Conservation (phyloP, 2,329 filamentous ascomycete species). For the Penicillium brevicompactum region DNA sequence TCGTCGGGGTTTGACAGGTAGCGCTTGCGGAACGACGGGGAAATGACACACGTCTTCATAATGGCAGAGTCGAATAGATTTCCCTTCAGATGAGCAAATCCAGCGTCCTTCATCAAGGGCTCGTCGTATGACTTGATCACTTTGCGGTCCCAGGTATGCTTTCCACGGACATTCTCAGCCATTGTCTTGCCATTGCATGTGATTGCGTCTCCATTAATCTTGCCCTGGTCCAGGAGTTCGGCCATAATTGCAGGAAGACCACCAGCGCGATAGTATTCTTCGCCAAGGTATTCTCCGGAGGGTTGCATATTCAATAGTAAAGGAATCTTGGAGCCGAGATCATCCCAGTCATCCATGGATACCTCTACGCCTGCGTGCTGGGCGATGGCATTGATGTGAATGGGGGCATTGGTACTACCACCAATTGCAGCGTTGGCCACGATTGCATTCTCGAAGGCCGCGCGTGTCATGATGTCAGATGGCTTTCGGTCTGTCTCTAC, state of each 20-base stretch:
- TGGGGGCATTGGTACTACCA: constrained; percentile 59
- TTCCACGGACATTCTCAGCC: constrained; percentile 22
- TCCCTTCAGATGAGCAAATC: constrained; percentile 54
- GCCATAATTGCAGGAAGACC: constrained; percentile 57
- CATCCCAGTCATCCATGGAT: constrained; percentile 57
- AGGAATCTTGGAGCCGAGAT: constrained; percentile 52
- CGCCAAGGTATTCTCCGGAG: constrained; percentile 55
- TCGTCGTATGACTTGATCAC: constrained; percentile 50
- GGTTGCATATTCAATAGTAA: constrained; percentile 59
- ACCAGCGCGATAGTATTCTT: constrained; percentile 58
- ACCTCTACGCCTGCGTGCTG: constrained; percentile 56
- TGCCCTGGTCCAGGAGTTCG: constrained; percentile 53
- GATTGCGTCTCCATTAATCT: constrained; percentile 40
- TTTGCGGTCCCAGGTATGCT: constrained; percentile 53
- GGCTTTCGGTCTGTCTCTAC: constrained; percentile 52
- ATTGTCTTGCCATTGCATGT: constrained; percentile 37
- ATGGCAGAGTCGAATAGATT: constrained; percentile 55
- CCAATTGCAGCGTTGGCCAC: constrained; percentile 58
- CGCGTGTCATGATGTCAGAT: constrained; percentile 57
- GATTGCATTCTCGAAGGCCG: constrained; percentile 60
- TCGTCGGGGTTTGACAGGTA: constrained; percentile 51
- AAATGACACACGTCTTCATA: constrained; percentile 57
- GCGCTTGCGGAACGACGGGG: constrained; percentile 46
- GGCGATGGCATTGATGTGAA: constrained; percentile 58
- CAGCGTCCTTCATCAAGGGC: constrained; percentile 54